Percentiles rank a stretch among this genome's conserved stretches.
Evolutionary conservation across 257 asterid species (phyloP).

Genomic region (Jasminum sambac): DNA sequence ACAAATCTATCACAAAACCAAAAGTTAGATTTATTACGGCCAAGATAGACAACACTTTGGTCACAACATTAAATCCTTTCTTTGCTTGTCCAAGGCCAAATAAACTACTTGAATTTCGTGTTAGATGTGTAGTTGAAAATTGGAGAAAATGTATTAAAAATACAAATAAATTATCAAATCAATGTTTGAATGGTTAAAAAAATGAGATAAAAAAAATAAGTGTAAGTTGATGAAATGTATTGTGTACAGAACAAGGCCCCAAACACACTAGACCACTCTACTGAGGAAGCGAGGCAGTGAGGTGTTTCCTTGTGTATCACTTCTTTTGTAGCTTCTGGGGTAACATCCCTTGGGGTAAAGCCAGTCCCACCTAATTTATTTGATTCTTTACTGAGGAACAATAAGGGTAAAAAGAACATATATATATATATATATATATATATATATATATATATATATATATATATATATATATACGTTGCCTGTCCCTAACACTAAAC

Average conservation of each 20-base stretch:
- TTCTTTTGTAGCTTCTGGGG: constrained; percentile 97
- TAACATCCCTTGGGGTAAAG: constrained; percentile 89
- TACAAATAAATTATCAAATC: no score
- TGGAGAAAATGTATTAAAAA: no score
- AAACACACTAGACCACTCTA: neutral
- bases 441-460: no score
- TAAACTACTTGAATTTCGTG: no score
- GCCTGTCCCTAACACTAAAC: neutral
- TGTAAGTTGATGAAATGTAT: no score
- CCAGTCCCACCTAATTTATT: constrained; percentile 87
- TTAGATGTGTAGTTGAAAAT: no score
- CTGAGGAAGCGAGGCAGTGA: no score
- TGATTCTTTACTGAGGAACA: constrained; percentile 14
- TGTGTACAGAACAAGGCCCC: no score
- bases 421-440: constrained; percentile 9
- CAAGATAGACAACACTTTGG: neutral
- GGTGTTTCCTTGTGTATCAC: constrained; percentile 86
- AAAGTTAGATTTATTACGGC: neutral
- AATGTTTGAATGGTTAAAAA: no score
- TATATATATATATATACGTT: constrained; percentile 11
- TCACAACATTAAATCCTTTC: neutral
- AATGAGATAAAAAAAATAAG: no score
- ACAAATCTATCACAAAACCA: no score
- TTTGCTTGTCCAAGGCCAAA: neutral
- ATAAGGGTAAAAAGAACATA: constrained; percentile 3